Conservation (phyloP, 805 yeast genomes). For the Kuraishia molischiana region DNA sequence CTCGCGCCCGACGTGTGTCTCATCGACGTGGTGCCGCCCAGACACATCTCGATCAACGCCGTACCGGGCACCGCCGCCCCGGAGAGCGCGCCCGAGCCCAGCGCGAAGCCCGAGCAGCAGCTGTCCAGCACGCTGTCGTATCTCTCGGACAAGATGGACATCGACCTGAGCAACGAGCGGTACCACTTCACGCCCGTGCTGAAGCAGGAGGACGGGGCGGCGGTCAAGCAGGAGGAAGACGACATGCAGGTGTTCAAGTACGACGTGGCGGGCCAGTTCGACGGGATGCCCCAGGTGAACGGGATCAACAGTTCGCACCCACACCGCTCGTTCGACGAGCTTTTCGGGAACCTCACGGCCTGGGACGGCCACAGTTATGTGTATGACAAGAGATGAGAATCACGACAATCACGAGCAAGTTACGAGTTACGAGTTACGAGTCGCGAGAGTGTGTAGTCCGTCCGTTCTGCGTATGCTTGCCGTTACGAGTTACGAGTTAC, state of each 20-base stretch:
- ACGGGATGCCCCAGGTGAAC: not conserved
- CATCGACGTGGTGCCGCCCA: not conserved
- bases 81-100: not conserved
- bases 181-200: slow-evolving; percentile 4
- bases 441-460: no score
- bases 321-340: not conserved
- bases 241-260: not conserved
- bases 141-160: slow-evolving; percentile 2
- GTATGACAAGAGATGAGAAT: not conserved
- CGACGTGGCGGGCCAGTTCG: not conserved
- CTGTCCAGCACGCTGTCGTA: not conserved
- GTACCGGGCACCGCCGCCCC: not conserved
- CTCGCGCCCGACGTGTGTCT: not conserved
- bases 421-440: no score
- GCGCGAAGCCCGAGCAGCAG: not conserved
- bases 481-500: no score
- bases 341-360: not conserved
- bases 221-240: not conserved
- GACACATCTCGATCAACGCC: not conserved
- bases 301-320: not conserved
- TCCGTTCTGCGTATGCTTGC: no score
- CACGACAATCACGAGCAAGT: no score
- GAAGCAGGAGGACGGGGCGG: slow-evolving; percentile 1
- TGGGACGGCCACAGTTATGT: not conserved
- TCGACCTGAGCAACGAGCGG: slow-evolving; percentile 2